Evolutionary conservation across 306 rosid species (phyloP).

Genomic region (Neltuma alba): DNA sequence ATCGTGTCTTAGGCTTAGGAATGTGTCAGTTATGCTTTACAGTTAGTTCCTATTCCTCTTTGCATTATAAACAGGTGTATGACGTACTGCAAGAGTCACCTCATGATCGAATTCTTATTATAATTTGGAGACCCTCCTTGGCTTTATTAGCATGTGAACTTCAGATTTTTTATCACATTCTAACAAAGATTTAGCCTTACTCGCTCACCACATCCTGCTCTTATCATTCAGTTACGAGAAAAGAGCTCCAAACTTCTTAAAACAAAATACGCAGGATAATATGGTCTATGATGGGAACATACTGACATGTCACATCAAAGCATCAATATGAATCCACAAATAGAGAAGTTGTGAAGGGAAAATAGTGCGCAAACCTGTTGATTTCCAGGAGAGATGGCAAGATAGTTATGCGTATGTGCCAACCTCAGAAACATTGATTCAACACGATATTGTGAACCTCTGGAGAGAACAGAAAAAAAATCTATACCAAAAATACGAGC

Average conservation of each 20-base stretch:
- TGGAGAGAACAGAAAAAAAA: slow-evolving; percentile 93
- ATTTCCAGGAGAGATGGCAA: slow-evolving; percentile 88
- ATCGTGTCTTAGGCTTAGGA: neutral
- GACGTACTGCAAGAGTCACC: neutral
- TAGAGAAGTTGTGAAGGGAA: slow-evolving; percentile 16
- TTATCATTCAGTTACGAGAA: slow-evolving; percentile 3
- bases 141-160: neutral
- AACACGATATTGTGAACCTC: slow-evolving; percentile 96
- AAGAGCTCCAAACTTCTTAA: slow-evolving; percentile 1
- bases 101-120: neutral
- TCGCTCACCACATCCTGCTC: neutral
- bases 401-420: slow-evolving; percentile 89
- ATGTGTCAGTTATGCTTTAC: neutral
- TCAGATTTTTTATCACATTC: neutral
- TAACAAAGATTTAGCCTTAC: neutral
- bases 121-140: neutral
- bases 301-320: slow-evolving; percentile 21
- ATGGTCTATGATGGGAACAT: slow-evolving; percentile 26
- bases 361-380: slow-evolving; percentile 62
- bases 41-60: neutral
- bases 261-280: neutral
- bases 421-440: slow-evolving; percentile 94
- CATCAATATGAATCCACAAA: slow-evolving; percentile 1
- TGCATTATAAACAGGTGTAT: neutral
- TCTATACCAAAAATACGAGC: slow-evolving; percentile 99